phyloP scores from a whole-genome alignment of 1,284 basidiomycete species.

The Vanrija sp. region DNA sequence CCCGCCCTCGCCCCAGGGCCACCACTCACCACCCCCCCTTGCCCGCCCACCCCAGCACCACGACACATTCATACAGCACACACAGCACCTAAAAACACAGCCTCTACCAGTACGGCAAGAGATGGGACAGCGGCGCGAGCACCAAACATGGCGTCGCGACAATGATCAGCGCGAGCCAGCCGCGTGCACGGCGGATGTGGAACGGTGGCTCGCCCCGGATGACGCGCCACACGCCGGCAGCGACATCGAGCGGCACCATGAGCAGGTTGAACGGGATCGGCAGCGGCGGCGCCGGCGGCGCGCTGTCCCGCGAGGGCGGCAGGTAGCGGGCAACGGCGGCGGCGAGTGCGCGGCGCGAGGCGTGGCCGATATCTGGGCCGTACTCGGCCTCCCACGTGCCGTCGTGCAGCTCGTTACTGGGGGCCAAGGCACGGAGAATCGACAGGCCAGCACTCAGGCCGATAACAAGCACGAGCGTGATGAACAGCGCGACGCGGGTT shows the following conservation, averaged over 20 bases:
- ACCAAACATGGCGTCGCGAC: conserved; percentile 12
- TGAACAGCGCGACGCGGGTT: conserved; percentile 15
- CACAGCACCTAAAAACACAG: neutral
- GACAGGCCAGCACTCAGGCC: conserved; percentile 13
- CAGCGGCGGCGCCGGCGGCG: conserved; percentile 10
- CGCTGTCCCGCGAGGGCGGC: conserved; percentile 8
- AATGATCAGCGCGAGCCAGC: conserved; percentile 15
- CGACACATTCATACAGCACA: neutral
- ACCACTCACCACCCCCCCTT: too few species aligned
- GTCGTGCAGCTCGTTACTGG: conserved; percentile 17
- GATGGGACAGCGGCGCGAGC: conserved; percentile 8
- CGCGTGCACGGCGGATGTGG: conserved; percentile 10
- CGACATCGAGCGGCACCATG: conserved; percentile 18
- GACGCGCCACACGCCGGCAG: conserved; percentile 5
- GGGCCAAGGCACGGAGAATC: conserved; percentile 19
- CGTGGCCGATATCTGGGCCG: conserved; percentile 12
- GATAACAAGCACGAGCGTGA: conserved; percentile 17
- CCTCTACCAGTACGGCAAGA: conserved; percentile 10
- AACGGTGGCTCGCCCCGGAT: conserved; percentile 7
- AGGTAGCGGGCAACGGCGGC: conserved; percentile 18
- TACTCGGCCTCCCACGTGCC: conserved; percentile 23
- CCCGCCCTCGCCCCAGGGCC: too few species aligned
- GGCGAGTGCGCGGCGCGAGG: conserved; percentile 11
- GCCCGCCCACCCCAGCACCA: too few species aligned
- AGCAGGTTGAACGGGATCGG: conserved; percentile 24